phyloP scores from a whole-genome alignment of 2,329 filamentous ascomycete species.

The Cercospora citrullina region DNA sequence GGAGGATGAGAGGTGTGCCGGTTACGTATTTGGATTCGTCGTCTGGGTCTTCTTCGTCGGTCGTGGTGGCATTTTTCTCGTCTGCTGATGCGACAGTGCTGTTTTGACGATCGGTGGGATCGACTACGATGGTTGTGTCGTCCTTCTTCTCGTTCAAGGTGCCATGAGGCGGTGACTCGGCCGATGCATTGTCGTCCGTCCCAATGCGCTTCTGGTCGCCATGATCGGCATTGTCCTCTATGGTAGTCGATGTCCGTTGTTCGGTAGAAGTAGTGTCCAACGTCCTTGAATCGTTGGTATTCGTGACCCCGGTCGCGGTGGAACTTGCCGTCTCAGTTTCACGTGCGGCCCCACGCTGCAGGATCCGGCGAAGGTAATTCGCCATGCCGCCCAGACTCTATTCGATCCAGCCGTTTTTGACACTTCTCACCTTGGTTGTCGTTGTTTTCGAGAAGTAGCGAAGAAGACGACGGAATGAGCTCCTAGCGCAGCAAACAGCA shows the following conservation, averaged over 20 bases:
- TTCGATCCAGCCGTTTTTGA: background rate
- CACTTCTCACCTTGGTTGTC: background rate
- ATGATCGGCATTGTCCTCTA: background rate
- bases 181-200: background rate
- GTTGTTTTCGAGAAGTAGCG: background rate
- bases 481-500: background rate
- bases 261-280: background rate
- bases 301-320: background rate
- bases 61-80: background rate
- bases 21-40: slow-evolving; percentile 41
- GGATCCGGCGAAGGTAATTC: slow-evolving; percentile 3
- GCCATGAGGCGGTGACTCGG: background rate
- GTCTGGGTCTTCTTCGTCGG: slow-evolving; percentile 26
- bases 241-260: background rate
- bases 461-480: background rate
- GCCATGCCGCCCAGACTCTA: background rate
- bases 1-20: slow-evolving; percentile 30
- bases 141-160: background rate
- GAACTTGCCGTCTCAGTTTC: background rate
- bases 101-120: background rate
- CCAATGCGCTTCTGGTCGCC: background rate
- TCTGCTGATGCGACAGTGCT: background rate
- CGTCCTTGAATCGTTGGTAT: background rate
- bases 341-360: background rate
- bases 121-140: background rate